phyloP scores from a whole-genome alignment of 352 stramenopile species.

The Globisporangium parvum region DNA sequence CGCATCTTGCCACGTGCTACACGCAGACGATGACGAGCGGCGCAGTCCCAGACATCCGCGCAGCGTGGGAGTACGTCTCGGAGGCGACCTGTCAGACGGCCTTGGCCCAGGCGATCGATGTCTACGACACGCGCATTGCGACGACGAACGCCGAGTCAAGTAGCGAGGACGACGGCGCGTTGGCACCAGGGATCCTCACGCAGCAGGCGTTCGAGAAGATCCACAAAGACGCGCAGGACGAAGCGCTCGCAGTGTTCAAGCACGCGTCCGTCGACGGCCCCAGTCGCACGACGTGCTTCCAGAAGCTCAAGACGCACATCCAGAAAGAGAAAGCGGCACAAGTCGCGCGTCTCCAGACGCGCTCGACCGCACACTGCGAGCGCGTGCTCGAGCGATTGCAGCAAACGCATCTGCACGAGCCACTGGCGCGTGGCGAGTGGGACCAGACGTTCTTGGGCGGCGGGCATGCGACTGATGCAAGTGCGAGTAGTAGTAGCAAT shows the following conservation, averaged over 20 bases:
- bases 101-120: conserved; percentile 37
- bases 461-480: background rate
- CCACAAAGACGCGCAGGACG: conserved; percentile 71
- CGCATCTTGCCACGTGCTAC: conserved; percentile 59
- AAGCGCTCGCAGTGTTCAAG: conserved; percentile 63
- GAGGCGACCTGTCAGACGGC: conserved; percentile 71
- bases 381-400: conserved; percentile 34
- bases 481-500: conserved; percentile 3
- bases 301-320: conserved; percentile 71
- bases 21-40: conserved; percentile 76
- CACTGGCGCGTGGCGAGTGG: conserved; percentile 37
- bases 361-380: conserved; percentile 49
- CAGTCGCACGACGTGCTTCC: conserved; percentile 53
- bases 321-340: conserved; percentile 44
- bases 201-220: conserved; percentile 70
- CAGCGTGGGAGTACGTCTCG: conserved; percentile 77
- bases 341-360: conserved; percentile 51
- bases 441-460: conserved; percentile 15
- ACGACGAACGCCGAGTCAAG: conserved; percentile 17
- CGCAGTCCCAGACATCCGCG: conserved; percentile 73
- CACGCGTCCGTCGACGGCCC: conserved; percentile 60
- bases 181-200: conserved; percentile 34
- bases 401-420: conserved; percentile 29
- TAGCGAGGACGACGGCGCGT: conserved; percentile 17
- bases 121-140: conserved; percentile 53